These are phyloP conservation scores for Leccinum pachyderme DNA, from an alignment of 1,284 basidiomycete genomes.

Conservation along the genomic window DNA sequence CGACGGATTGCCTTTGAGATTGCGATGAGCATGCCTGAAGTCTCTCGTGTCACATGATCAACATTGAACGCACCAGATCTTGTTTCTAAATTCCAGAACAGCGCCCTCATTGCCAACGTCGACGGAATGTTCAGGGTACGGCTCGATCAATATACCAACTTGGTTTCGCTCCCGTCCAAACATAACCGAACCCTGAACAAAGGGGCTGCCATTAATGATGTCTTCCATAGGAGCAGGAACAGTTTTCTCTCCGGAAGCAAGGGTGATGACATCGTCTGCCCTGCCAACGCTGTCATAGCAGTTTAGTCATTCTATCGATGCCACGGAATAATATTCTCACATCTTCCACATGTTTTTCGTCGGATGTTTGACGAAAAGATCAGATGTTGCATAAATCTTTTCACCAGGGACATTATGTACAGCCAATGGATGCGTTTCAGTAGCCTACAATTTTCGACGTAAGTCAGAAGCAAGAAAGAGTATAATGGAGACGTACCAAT, in stretches of 20 bases:
- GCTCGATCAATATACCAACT: constrained; percentile 40
- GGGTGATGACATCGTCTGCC: constrained; percentile 25
- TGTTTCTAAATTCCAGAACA: constrained; percentile 1
- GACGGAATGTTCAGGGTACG: constrained; percentile 13
- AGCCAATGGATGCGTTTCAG: neutral
- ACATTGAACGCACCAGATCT: constrained; percentile 5
- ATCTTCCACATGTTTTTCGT: constrained; percentile 31
- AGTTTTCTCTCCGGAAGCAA: constrained; percentile 29
- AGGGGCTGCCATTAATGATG: constrained; percentile 25
- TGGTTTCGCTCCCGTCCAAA: constrained; percentile 29
- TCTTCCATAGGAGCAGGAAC: constrained; percentile 30
- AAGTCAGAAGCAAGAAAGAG: neutral
- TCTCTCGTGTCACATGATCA: neutral
- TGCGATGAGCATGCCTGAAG: neutral
- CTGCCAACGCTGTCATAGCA: constrained; percentile 16
- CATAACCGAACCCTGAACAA: constrained; percentile 19
- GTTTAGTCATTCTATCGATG: neutral
- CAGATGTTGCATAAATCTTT: constrained; percentile 29
- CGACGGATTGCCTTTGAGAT: constrained; percentile 17
- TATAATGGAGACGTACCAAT: constrained; percentile 16
- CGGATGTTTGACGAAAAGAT: constrained; percentile 29
- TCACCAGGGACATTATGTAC: constrained; percentile 32
- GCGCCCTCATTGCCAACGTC: constrained; percentile 17
- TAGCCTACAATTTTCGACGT: neutral
- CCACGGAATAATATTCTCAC: constrained; percentile 8